These are phyloP conservation scores for Colletotrichum noveboracense DNA, from an alignment of 2,329 filamentous ascomycete species.

Conservation along the genomic window DNA sequence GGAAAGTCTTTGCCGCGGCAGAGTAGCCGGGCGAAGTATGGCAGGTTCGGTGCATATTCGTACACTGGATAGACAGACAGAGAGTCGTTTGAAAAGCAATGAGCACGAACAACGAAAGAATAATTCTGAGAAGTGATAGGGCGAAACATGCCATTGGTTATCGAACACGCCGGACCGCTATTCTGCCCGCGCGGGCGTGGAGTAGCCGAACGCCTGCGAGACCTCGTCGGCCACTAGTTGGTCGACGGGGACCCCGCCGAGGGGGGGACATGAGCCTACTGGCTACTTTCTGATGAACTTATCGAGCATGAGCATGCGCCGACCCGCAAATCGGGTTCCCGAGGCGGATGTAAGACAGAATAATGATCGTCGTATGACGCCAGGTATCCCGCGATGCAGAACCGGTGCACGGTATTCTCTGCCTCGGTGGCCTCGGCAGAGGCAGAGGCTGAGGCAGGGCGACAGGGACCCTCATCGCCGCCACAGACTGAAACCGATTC, in stretches of 20 bases:
- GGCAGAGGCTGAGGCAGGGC: neutral
- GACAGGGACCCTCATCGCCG: neutral
- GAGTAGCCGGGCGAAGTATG: neutral
- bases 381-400: constrained; percentile 13
- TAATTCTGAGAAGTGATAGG: constrained; percentile 22
- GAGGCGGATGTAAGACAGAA: constrained; percentile 10
- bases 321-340: neutral
- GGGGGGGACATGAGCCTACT: neutral
- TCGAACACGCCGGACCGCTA: constrained; percentile 4
- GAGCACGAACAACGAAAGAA: neutral
- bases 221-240: constrained; percentile 9
- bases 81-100: constrained; percentile 14
- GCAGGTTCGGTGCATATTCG: neutral
- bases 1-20: neutral
- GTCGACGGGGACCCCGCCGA: constrained; percentile 8
- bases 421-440: neutral
- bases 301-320: neutral
- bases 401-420: neutral
- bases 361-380: constrained; percentile 7
- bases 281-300: constrained; percentile 1
- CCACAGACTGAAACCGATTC: constrained; percentile 7
- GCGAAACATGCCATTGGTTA: constrained; percentile 18
- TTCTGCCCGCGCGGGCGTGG: constrained; percentile 12
- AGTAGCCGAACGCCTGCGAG: constrained; percentile 7
- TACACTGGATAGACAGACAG: neutral